A percentile compares a stretch with the other conserved stretches of the same genome.
phyloP scores from a whole-genome alignment of 352 stramenopile genomes.

The Peronospora tabacina region DNA sequence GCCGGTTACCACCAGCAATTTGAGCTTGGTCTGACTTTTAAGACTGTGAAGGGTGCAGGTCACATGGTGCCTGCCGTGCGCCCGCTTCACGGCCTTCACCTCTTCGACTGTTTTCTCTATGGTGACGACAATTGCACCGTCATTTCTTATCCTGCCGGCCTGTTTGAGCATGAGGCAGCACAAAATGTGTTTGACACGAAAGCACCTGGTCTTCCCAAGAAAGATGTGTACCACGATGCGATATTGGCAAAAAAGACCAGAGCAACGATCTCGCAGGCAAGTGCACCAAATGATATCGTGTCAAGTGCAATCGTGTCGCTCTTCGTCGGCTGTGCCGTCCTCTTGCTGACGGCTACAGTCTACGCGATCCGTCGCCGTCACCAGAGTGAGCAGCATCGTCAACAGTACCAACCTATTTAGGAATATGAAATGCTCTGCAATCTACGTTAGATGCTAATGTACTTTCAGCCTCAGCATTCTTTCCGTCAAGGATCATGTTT shows the following conservation, averaged over 20 bases:
- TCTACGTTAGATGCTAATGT: not conserved
- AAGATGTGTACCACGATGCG: slow-evolving; percentile 13
- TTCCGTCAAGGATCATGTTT: not conserved
- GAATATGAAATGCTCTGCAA: not conserved
- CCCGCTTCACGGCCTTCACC: slow-evolving; percentile 49
- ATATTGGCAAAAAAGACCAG: slow-evolving; percentile 12
- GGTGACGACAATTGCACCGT: slow-evolving; percentile 38
- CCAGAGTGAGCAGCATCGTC: slow-evolving; percentile 11
- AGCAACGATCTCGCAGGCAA: slow-evolving; percentile 16
- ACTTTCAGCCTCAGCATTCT: not conserved
- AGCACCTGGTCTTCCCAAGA: slow-evolving; percentile 1
- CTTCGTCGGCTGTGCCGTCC: slow-evolving; percentile 23
- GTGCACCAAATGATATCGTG: slow-evolving; percentile 2
- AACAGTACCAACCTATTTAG: slow-evolving; percentile 23
- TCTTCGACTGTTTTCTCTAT: slow-evolving; percentile 73
- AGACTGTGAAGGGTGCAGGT: slow-evolving; percentile 87
- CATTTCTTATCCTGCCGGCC: slow-evolving; percentile 47
- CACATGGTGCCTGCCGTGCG: slow-evolving; percentile 79
- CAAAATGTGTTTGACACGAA: slow-evolving; percentile 12
- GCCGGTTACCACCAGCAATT: slow-evolving; percentile 79
- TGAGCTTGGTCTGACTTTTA: slow-evolving; percentile 64
- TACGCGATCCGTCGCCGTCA: slow-evolving; percentile 20
- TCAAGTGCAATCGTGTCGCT: slow-evolving; percentile 16
- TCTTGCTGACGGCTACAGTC: slow-evolving; percentile 19
- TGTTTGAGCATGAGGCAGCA: slow-evolving; percentile 41